Conservation (phyloP, 1,284 basidiomycete genomes). For the Waitea zeae region DNA sequence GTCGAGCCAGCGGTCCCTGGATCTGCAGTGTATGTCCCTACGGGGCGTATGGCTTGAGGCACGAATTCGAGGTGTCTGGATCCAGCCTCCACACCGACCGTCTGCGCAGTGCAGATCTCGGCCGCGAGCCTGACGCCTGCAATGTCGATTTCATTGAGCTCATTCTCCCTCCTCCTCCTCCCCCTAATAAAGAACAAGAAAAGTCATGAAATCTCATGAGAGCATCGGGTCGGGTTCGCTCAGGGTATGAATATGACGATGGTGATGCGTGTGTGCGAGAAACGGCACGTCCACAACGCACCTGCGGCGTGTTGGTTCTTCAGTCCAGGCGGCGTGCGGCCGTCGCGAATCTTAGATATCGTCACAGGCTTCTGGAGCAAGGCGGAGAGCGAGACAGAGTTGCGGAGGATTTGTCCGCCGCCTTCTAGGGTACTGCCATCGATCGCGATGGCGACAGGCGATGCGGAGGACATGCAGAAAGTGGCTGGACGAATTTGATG, state of each 20-base stretch:
- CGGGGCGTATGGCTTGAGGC: conserved; percentile 25
- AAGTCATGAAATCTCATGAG: too few species aligned
- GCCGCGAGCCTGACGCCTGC: conserved; percentile 45
- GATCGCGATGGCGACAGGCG: too few species aligned
- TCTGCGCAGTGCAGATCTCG: conserved; percentile 31
- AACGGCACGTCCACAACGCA: conserved; percentile 11
- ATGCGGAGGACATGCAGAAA: too few species aligned
- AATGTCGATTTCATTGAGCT: too few species aligned
- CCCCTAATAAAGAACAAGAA: too few species aligned
- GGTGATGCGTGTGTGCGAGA: background rate
- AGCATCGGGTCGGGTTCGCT: too few species aligned
- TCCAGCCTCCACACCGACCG: conserved; percentile 29
- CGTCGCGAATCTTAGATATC: conserved; percentile 39
- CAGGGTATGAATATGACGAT: too few species aligned
- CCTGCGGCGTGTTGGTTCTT: conserved; percentile 55
- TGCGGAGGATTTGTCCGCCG: conserved; percentile 57
- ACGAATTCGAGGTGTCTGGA: conserved; percentile 33
- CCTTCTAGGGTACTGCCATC: conserved; percentile 35
- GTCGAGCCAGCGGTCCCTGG: conserved; percentile 52
- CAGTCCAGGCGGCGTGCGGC: conserved; percentile 38
- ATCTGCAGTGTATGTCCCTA: conserved; percentile 31
- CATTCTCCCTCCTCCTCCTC: too few species aligned
- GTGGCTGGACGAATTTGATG: too few species aligned
- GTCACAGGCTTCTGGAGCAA: conserved; percentile 36
- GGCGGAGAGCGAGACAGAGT: conserved; percentile 41